Evolutionary conservation across 148 eudicot species (phyloP).

Genomic region (Suaeda aralocaspica): DNA sequence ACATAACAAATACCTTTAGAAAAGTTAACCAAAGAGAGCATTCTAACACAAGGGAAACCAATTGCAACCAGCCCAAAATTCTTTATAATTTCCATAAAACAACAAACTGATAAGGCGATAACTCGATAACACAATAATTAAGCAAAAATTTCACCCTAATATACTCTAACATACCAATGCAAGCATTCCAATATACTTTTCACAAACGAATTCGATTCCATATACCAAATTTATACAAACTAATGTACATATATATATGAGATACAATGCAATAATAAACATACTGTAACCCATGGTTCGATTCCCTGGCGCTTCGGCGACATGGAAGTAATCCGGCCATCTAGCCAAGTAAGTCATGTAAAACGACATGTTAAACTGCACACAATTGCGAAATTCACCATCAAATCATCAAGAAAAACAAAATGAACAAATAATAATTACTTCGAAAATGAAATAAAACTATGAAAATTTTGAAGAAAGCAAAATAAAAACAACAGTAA

Average conservation of each 20-base stretch:
- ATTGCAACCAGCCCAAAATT: not conserved
- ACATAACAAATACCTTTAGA: not conserved
- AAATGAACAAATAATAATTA: not conserved
- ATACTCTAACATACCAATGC: not conserved
- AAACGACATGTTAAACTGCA: slow-evolving; percentile 97
- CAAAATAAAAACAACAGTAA: not conserved
- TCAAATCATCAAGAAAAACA: not conserved
- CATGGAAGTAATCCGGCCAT: slow-evolving; percentile 96
- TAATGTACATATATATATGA: not conserved
- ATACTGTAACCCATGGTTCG: slow-evolving; percentile 94
- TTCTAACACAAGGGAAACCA: not conserved
- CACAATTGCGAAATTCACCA: not conserved
- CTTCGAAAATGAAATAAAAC: not conserved
- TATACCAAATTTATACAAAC: not conserved
- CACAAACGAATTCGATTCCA: not conserved
- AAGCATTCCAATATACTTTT: not conserved
- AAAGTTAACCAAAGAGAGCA: not conserved
- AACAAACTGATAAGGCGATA: no score
- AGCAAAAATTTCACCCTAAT: not conserved
- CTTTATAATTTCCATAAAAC: not conserved
- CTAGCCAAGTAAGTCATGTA: slow-evolving; percentile 96
- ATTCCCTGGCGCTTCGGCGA: slow-evolving; percentile 85
- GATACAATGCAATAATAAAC: slow-evolving; percentile 12
- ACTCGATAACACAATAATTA: not conserved
- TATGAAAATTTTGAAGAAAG: not conserved